Percentiles rank a stretch among this genome's conserved stretches.
phyloP scores from a whole-genome alignment of 2,329 filamentous ascomycete genomes.

The Aspergillus melleus region DNA sequence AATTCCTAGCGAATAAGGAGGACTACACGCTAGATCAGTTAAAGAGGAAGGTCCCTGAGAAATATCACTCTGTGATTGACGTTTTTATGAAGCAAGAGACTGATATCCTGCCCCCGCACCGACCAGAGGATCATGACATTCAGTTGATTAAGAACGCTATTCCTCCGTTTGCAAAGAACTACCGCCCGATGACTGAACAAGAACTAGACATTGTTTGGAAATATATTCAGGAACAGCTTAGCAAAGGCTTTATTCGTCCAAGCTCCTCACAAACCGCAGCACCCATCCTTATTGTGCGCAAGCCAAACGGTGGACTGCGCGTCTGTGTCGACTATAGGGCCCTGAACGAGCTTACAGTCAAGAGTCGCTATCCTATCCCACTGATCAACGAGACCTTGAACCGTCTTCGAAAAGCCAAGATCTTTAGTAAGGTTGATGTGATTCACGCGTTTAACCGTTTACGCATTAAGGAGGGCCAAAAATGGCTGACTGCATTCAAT shows the following conservation, averaged over 20 bases:
- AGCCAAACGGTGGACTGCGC: neutral
- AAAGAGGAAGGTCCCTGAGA: neutral
- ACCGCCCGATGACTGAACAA: neutral
- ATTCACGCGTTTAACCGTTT: neutral
- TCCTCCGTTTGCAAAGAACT: neutral
- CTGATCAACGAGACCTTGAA: neutral
- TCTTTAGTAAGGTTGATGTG: neutral
- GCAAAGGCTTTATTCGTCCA: neutral
- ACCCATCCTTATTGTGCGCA: neutral
- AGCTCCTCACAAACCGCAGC: neutral
- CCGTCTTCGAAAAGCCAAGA: neutral
- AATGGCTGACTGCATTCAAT: neutral
- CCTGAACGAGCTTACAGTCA: neutral
- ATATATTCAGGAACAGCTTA: neutral
- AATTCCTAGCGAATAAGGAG: neutral
- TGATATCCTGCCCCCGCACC: neutral
- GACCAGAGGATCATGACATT: neutral
- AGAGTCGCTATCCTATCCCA: neutral
- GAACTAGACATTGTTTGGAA: neutral
- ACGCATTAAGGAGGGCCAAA: neutral
- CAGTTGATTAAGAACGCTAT: neutral
- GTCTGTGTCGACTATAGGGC: neutral
- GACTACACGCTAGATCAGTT: neutral
- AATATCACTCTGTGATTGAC: neutral
- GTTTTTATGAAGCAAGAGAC: neutral